These are phyloP conservation scores for Phytophthora rubi DNA, from an alignment of 352 stramenopile genomes.

Conservation along the genomic window DNA sequence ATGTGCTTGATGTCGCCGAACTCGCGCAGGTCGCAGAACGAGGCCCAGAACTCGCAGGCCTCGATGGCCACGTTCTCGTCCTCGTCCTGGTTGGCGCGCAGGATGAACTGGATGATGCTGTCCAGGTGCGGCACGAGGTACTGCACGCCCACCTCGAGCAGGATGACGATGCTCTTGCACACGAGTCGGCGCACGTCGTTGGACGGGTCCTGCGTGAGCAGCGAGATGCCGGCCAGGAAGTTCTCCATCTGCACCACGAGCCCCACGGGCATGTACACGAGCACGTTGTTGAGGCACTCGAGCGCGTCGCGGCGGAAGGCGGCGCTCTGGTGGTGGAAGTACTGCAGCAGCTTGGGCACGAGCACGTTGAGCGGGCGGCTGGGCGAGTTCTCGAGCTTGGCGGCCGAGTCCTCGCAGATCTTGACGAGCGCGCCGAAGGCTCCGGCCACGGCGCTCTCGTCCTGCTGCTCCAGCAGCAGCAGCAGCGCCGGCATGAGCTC, in stretches of 20 bases:
- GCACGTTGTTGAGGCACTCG: conserved; percentile 91
- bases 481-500: conserved; percentile 86
- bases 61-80: conserved; percentile 90
- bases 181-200: conserved; percentile 86
- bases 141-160: conserved; percentile 90
- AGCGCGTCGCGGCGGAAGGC: conserved; percentile 86
- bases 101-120: conserved; percentile 93
- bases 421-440: conserved; percentile 89
- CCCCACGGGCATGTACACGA: conserved; percentile 88
- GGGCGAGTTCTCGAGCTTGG: conserved; percentile 90
- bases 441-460: conserved; percentile 78
- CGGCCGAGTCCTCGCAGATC: conserved; percentile 91
- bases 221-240: conserved; percentile 89
- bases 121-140: conserved; percentile 90
- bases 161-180: conserved; percentile 92
- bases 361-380: conserved; percentile 87
- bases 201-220: conserved; percentile 84
- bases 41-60: conserved; percentile 92
- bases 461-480: conserved; percentile 59
- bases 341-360: conserved; percentile 89
- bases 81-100: conserved; percentile 85
- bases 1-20: conserved; percentile 93
- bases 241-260: conserved; percentile 92
- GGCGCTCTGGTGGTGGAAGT: conserved; percentile 85
- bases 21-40: conserved; percentile 89